Conservation (phyloP, 768 basidiomycete genomes). For the Coprinopsis strossmayeri region DNA sequence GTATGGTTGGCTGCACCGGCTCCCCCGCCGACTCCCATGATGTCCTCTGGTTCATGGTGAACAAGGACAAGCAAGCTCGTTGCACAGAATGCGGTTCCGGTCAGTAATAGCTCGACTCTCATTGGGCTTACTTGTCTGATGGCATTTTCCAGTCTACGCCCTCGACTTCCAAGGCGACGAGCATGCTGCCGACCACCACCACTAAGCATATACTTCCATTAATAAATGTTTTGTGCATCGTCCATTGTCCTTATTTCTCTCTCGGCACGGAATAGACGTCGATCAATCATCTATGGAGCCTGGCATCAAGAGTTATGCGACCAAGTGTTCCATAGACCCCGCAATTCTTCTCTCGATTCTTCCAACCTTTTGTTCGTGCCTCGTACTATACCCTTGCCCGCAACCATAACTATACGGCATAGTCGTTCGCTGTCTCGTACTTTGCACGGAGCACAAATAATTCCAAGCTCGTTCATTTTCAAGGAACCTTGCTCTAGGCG, state of each 20-base stretch:
- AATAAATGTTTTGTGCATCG: not conserved
- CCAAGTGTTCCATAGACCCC: too few species aligned
- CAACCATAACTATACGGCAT: too few species aligned
- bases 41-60: conserved; percentile 74
- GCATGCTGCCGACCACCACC: conserved; percentile 43
- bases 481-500: too few species aligned
- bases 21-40: conserved; percentile 95
- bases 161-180: conserved; percentile 67
- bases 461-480: too few species aligned
- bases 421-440: too few species aligned
- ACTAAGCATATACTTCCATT: conserved; percentile 14
- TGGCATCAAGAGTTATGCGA: too few species aligned
- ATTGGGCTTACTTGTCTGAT: conserved; percentile 1
- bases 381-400: too few species aligned
- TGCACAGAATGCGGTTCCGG: conserved; percentile 95
- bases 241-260: not conserved
- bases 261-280: not conserved
- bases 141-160: conserved; percentile 48
- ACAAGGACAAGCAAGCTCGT: conserved; percentile 61
- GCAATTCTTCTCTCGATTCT: too few species aligned
- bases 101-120: conserved; percentile 36
- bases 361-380: too few species aligned
- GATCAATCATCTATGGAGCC: not conserved
- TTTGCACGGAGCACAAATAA: too few species aligned
- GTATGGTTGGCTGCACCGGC: conserved; percentile 92